Conservation (phyloP, 371 early-diverging fungal genomes). For the Haplosporangium sp. region DNA sequence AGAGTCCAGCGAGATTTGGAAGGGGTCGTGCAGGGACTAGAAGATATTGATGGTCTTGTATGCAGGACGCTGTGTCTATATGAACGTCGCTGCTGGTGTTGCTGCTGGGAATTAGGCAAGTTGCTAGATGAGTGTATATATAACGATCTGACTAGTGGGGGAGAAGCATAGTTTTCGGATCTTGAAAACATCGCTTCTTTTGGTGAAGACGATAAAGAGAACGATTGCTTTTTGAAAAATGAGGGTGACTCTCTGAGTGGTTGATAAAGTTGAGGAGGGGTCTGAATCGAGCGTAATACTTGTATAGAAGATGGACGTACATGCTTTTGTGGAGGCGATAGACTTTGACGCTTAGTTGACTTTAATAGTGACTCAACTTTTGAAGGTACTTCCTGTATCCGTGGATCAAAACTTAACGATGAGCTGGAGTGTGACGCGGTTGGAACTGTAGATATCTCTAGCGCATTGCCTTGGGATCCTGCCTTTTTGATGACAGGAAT, state of each 20-base stretch:
- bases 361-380: not conserved
- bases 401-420: not conserved
- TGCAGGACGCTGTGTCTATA: slow-evolving; percentile 1
- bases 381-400: not conserved
- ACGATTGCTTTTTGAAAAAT: not conserved
- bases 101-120: not conserved
- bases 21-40: not conserved
- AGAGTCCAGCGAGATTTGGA: slow-evolving; percentile 13
- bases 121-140: not conserved
- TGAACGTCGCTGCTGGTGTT: slow-evolving; percentile 9
- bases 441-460: not conserved
- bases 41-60: slow-evolving; percentile 10
- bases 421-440: not conserved
- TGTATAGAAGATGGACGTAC: not conserved
- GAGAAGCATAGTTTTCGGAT: not conserved
- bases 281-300: not conserved
- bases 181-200: not conserved
- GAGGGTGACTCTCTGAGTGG: slow-evolving; percentile 2
- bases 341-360: not conserved
- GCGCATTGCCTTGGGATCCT: not conserved
- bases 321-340: not conserved
- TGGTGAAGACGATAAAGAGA: slow-evolving; percentile 1
- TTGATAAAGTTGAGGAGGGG: slow-evolving; percentile 3
- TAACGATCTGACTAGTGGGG: not conserved
- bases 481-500: not conserved